Evolutionary conservation across 805 yeast species (phyloP), one percentile per base, ranked within the genome.

Genomic region (Kodamaea lidongshanica): DNA sequence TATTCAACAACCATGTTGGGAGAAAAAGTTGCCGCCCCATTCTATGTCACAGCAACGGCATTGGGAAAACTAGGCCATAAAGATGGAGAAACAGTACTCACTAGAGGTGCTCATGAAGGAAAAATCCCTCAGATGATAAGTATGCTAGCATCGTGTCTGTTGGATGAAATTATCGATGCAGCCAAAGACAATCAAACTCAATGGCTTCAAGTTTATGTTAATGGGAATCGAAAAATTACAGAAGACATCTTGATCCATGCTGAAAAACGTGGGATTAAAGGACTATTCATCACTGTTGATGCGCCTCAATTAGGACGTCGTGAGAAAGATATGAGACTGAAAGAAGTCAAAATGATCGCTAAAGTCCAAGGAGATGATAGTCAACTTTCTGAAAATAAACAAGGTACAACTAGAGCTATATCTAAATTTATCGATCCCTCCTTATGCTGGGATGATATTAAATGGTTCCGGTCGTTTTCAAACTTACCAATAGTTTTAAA

Each of bases 41-140:
- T 89, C 53, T 89, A 88, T 51, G 75, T 81, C 32, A 71, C 89
- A 22, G 97, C 97, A 2, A 85, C 97, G 5, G 97, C 96, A 0
- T 65, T 87, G 39, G 96, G 94, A 20, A 81, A 79, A 48, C 68
- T 89, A 42, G 97, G 96, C 3, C 92, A 88, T 48, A 86, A 86
- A 2, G 96, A 85, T 23, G 97, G 97, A 34, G 97, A 89, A 56
- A 73, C 75, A 36, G 86, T 80, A 11, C 71, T 89, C 40, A 86
- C 96, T 2, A 66, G 79, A 47, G 86, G 86, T n/a, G 82, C 94
- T 16, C 85, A 76, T 23, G 66, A 70, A 34, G 80, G 82, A 33
- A 74, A 48, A 11, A 44, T 78, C 18, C 75, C 81, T 34, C 96
- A 88, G 56, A 88, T 88, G 97, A 79, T 88, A 34, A 88, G 96